These are phyloP conservation scores for Kurtzmaniella quercitrusa DNA, from an alignment of 1,139 yeast species.

Conservation along the genomic window DNA sequence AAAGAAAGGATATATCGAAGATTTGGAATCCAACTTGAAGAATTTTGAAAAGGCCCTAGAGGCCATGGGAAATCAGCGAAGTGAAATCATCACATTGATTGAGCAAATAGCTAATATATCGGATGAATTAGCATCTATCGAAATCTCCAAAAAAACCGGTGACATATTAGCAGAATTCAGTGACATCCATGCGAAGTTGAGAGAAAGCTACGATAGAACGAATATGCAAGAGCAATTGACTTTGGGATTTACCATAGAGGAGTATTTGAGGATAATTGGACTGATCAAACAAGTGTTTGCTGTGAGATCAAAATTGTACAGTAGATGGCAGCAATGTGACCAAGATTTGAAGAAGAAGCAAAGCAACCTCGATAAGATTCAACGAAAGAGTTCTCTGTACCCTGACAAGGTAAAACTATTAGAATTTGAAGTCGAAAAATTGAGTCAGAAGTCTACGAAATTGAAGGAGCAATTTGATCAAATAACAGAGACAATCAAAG, in stretches of 20 bases:
- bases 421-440: conserved; percentile 53
- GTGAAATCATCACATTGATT: conserved; percentile 53
- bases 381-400: conserved; percentile 53
- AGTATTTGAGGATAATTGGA: conserved; percentile 72
- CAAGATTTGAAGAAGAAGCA: conserved; percentile 45
- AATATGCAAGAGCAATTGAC: conserved; percentile 85
- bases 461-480: conserved; percentile 57
- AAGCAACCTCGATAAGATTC: conserved; percentile 48
- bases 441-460: conserved; percentile 53
- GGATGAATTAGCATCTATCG: conserved; percentile 72
- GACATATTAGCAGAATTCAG: conserved; percentile 57
- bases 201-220: conserved; percentile 72
- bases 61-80: conserved; percentile 67
- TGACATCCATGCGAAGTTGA: conserved; percentile 64
- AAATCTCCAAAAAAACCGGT: conserved; percentile 65
- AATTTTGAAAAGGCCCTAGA: conserved; percentile 71
- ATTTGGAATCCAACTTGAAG: conserved; percentile 68
- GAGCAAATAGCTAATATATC: conserved; percentile 52
- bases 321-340: conserved; percentile 48
- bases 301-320: conserved; percentile 68
- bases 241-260: conserved; percentile 83
- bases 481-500: conserved; percentile 60
- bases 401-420: conserved; percentile 56
- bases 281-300: conserved; percentile 73
- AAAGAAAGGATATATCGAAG: conserved; percentile 65